Conservation (phyloP, 2,329 filamentous ascomycete genomes). For the Paraconiothyrium sp. region DNA sequence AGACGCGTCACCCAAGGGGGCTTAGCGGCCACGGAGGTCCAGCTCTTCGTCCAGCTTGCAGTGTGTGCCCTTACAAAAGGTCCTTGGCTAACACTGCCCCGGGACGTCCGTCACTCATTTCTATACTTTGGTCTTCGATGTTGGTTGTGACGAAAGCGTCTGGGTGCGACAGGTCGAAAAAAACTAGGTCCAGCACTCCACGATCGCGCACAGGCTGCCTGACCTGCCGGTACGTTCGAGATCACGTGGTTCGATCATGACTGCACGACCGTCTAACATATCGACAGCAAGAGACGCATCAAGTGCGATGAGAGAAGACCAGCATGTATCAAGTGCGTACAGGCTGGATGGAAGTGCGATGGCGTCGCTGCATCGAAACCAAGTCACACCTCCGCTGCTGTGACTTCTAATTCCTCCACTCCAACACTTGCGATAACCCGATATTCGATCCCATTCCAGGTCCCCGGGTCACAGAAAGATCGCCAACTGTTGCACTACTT, state of each 20-base stretch:
- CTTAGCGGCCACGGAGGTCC: slow-evolving; percentile 1
- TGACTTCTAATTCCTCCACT: not conserved
- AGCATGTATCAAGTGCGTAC: slow-evolving; percentile 15
- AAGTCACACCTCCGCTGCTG: not conserved
- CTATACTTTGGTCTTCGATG: not conserved
- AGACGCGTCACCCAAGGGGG: slow-evolving; percentile 7
- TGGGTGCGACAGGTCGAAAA: slow-evolving; percentile 1
- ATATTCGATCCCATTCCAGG: slow-evolving; percentile 16
- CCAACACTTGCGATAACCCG: slow-evolving; percentile 8
- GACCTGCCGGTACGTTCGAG: slow-evolving; percentile 18
- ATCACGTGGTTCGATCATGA: not conserved
- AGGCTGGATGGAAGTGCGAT: slow-evolving; percentile 17
- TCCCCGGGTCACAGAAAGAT: slow-evolving; percentile 18
- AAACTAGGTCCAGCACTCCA: slow-evolving; percentile 16
- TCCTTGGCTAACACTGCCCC: not conserved
- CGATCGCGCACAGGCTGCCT: slow-evolving; percentile 15
- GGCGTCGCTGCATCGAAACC: not conserved
- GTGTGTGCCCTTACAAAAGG: not conserved
- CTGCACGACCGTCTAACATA: not conserved
- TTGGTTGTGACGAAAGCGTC: not conserved
- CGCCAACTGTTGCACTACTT: slow-evolving; percentile 20
- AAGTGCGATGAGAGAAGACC: slow-evolving; percentile 18
- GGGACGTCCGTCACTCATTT: not conserved
- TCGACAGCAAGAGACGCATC: slow-evolving; percentile 14
- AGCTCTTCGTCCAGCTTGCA: not conserved